phyloP scores from a whole-genome alignment of 1,139 yeast species.

The Scheffersomyces segobiensis region DNA sequence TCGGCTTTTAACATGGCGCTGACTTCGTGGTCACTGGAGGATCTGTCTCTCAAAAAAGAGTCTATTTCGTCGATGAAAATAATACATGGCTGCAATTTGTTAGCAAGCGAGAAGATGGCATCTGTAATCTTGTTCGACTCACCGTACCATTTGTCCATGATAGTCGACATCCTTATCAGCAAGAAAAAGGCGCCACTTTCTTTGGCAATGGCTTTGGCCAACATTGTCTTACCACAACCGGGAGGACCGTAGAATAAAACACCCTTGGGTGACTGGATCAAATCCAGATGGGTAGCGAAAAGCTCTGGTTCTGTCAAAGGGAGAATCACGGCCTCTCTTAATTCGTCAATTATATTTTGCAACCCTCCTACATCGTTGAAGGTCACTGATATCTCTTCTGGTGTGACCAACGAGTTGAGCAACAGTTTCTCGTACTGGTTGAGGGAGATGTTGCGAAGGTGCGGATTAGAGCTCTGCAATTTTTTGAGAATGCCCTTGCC shows the following conservation, averaged over 20 bases:
- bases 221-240: slow-evolving; percentile 97
- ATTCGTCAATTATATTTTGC: slow-evolving; percentile 76
- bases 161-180: slow-evolving; percentile 88
- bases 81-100: slow-evolving; percentile 90
- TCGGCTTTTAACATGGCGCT: slow-evolving; percentile 95
- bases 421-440: slow-evolving; percentile 79
- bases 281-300: slow-evolving; percentile 59
- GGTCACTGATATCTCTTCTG: slow-evolving; percentile 74
- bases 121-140: slow-evolving; percentile 93
- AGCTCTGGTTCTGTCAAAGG: slow-evolving; percentile 79
- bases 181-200: slow-evolving; percentile 92
- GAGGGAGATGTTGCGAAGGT: slow-evolving; percentile 52
- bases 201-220: slow-evolving; percentile 91
- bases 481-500: slow-evolving; percentile 64
- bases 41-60: slow-evolving; percentile 85
- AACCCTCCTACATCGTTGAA: slow-evolving; percentile 89
- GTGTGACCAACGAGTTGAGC: slow-evolving; percentile 76
- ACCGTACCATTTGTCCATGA: slow-evolving; percentile 98
- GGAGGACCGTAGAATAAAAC: slow-evolving; percentile 95
- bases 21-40: slow-evolving; percentile 89
- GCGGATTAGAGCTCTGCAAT: slow-evolving; percentile 60
- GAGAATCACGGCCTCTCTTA: slow-evolving; percentile 82
- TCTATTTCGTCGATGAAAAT: slow-evolving; percentile 96
- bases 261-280: slow-evolving; percentile 91
- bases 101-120: slow-evolving; percentile 88